These are phyloP conservation scores for Saccharomyces hybrid DNA, from an alignment of 1,139 yeast genomes.

Conservation along the genomic window DNA sequence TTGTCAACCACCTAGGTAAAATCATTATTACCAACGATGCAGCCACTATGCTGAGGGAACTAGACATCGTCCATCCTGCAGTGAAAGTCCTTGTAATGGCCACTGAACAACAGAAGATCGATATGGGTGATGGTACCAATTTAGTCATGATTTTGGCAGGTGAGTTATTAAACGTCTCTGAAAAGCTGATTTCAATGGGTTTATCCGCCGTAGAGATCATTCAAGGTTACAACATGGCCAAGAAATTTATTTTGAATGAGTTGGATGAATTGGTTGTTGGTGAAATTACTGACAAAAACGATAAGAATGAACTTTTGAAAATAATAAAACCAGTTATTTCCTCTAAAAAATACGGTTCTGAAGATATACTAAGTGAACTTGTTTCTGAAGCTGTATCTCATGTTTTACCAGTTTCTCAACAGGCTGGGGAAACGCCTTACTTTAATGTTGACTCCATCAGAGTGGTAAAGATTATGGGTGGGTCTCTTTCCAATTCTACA, in stretches of 20 bases:
- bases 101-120: constrained; percentile 90
- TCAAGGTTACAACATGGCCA: constrained; percentile 84
- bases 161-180: constrained; percentile 76
- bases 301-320: constrained; percentile 54
- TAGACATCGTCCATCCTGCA: constrained; percentile 95
- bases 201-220: constrained; percentile 82
- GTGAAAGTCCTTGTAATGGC: constrained; percentile 95
- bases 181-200: constrained; percentile 76
- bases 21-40: constrained; percentile 93
- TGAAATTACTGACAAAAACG: constrained; percentile 50
- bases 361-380: constrained; percentile 64
- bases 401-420: constrained; percentile 55
- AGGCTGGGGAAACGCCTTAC: constrained; percentile 37
- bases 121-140: constrained; percentile 75
- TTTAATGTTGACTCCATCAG: constrained; percentile 91
- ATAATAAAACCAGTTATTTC: constrained; percentile 83
- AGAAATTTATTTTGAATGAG: constrained; percentile 59
- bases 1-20: constrained; percentile 77
- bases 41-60: constrained; percentile 87
- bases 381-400: constrained; percentile 83
- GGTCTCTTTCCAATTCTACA: constrained; percentile 61
- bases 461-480: constrained; percentile 95
- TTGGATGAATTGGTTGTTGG: constrained; percentile 62
- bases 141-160: constrained; percentile 80
- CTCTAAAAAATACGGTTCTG: constrained; percentile 89